phyloP scores from a whole-genome alignment of 345 rosid species.

The Brassica carinata region DNA sequence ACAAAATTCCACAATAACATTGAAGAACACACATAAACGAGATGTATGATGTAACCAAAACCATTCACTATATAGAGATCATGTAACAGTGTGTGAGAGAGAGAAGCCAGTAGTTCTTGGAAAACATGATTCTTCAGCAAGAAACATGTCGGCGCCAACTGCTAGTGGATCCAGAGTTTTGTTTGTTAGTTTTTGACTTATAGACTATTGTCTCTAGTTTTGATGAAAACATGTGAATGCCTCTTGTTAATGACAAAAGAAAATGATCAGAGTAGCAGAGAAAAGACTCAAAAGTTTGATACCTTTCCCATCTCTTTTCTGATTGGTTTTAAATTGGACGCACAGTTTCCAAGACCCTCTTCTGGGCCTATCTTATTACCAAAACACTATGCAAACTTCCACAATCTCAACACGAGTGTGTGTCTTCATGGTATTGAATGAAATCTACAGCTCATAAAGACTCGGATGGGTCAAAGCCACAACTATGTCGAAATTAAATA shows the following conservation, averaged over 20 bases:
- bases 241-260: slow-evolving; percentile 19
- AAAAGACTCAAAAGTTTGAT: slow-evolving; percentile 21
- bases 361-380: slow-evolving; percentile 16
- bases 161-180: slow-evolving; percentile 17
- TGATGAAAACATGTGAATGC: slow-evolving; percentile 20
- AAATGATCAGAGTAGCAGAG: slow-evolving; percentile 12
- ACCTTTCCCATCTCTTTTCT: slow-evolving; percentile 19
- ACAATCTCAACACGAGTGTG: neutral
- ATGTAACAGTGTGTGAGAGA: slow-evolving; percentile 3
- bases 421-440: neutral
- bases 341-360: slow-evolving; percentile 17
- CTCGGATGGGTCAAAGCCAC: neutral
- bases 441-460: neutral
- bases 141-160: slow-evolving; percentile 28
- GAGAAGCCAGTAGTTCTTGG: neutral
- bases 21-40: neutral
- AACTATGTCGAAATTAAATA: neutral
- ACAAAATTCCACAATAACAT: neutral
- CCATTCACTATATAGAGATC: neutral
- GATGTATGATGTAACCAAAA: neutral
- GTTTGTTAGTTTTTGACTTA: slow-evolving; percentile 5
- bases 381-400: slow-evolving; percentile 19
- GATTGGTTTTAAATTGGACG: slow-evolving; percentile 18
- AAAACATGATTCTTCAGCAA: slow-evolving; percentile 31
- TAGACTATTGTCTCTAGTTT: slow-evolving; percentile 3